Percentiles rank a stretch among this genome's conserved stretches.
phyloP scores from a whole-genome alignment of 116 monocot species.

The Cymodocea nodosa region DNA sequence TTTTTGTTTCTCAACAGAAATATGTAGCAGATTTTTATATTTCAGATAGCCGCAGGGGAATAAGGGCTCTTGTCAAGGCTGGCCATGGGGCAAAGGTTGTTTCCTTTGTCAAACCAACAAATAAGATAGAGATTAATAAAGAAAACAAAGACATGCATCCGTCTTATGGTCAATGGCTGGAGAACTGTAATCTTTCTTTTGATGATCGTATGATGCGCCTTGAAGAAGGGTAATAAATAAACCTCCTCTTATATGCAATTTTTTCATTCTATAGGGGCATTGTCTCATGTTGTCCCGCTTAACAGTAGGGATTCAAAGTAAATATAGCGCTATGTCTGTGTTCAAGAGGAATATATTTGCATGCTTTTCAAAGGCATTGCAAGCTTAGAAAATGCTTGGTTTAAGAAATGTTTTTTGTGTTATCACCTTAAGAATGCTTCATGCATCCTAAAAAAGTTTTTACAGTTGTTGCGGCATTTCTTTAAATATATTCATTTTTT shows the following conservation, averaged over 20 bases:
- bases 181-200: conserved; percentile 27
- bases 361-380: too few relatives aligned
- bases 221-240: conserved; percentile 38
- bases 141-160: conserved; percentile 24
- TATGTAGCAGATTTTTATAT: conserved; percentile 62
- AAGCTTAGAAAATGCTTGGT: too few relatives aligned
- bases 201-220: conserved; percentile 25
- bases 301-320: too few relatives aligned
- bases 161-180: conserved; percentile 25
- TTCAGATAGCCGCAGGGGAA: conserved; percentile 37
- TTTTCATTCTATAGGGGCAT: neutral
- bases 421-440: too few relatives aligned
- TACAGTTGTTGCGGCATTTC: too few relatives aligned
- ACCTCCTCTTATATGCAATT: neutral
- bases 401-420: too few relatives aligned
- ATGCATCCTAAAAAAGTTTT: too few relatives aligned
- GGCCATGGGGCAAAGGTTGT: conserved; percentile 44
- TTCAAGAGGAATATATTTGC: neutral
- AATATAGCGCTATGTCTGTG: too few relatives aligned
- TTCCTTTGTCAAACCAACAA: conserved; percentile 30
- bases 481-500: too few relatives aligned
- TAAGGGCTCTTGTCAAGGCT: conserved; percentile 45
- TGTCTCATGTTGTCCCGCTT: too few relatives aligned
- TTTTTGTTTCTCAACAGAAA: conserved; percentile 21
- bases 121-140: conserved; percentile 21